phyloP scores from a whole-genome alignment of 495 filamentous ascomycete genomes.

The Apodospora peruviana region DNA sequence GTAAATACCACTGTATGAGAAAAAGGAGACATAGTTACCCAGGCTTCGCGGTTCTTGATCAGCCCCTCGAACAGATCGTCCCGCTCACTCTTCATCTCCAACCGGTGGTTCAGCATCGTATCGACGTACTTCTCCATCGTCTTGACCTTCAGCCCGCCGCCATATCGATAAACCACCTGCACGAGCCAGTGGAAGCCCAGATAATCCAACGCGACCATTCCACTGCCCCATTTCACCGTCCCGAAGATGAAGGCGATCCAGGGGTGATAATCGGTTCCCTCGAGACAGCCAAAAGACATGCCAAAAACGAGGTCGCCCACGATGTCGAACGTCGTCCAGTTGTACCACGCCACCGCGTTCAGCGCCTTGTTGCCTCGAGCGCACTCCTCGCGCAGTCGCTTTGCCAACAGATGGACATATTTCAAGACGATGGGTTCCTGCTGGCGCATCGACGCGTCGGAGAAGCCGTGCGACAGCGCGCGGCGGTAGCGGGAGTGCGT shows the following conservation, averaged over 20 bases:
- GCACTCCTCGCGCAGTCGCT: conserved; percentile 21
- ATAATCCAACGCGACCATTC: conserved; percentile 22
- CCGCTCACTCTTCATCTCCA: conserved; percentile 1
- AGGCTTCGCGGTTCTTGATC: not conserved
- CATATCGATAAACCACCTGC: not conserved
- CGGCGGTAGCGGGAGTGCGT: conserved; percentile 39
- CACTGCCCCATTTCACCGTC: conserved; percentile 16
- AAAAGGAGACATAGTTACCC: not conserved
- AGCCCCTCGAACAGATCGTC: conserved; percentile 3
- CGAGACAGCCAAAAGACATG: conserved; percentile 47
- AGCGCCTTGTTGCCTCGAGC: conserved; percentile 12
- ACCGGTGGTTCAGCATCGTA: not conserved
- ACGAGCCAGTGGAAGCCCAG: conserved; percentile 11
- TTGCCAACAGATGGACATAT: conserved; percentile 37
- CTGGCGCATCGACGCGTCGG: conserved; percentile 31
- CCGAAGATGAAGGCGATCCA: conserved; percentile 28
- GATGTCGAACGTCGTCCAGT: conserved; percentile 53
- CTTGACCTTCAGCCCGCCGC: conserved; percentile 6
- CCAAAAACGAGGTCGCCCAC: conserved; percentile 53
- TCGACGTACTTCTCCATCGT: not conserved
- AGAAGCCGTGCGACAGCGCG: conserved; percentile 45
- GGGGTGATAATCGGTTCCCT: conserved; percentile 20
- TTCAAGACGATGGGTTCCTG: conserved; percentile 33
- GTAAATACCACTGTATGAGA: not conserved
- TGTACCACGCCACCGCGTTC: conserved; percentile 43